Conservation (phyloP, 768 basidiomycete species). For the Mrakia hoshinonis region DNA sequence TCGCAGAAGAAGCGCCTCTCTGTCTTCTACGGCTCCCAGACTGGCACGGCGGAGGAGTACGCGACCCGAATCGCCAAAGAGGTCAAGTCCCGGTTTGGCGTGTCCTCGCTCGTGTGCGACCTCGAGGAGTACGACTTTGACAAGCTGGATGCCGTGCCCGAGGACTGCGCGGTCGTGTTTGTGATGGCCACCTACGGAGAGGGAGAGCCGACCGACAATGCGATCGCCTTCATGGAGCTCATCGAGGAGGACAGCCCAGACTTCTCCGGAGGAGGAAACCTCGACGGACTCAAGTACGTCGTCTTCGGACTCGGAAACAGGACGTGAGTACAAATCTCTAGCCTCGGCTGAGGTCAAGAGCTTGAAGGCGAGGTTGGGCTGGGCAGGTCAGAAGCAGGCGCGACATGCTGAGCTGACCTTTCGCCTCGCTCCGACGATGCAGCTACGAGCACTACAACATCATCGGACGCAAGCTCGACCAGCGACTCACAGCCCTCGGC, state of each 20-base stretch:
- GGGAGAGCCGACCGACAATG: slow-evolving; percentile 97
- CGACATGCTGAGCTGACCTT: background rate
- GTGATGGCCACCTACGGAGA: slow-evolving; percentile 98
- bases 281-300: slow-evolving; percentile 85
- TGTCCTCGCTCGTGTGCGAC: slow-evolving; percentile 92
- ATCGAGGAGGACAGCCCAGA: slow-evolving; percentile 76
- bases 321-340: slow-evolving; percentile 31
- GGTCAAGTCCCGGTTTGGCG: slow-evolving; percentile 88
- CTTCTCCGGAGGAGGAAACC: slow-evolving; percentile 57
- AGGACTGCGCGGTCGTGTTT: slow-evolving; percentile 81
- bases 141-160: slow-evolving; percentile 81
- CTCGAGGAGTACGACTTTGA: slow-evolving; percentile 99
- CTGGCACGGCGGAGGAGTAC: slow-evolving; percentile 93
- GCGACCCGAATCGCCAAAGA: slow-evolving; percentile 96
- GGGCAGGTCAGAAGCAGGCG: background rate
- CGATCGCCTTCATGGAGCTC: slow-evolving; percentile 87
- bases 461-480: slow-evolving; percentile 72
- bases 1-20: slow-evolving; percentile 88
- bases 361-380: background rate
- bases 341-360: background rate
- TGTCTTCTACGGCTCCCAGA: slow-evolving; percentile 98
- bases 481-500: slow-evolving; percentile 65
- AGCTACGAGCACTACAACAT: slow-evolving; percentile 96
- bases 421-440: slow-evolving; percentile 3
- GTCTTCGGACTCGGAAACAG: slow-evolving; percentile 73